Base-by-base conservation (phyloP, 1,139 yeast species). In the Nakaseomyces nivariensis region DNA sequence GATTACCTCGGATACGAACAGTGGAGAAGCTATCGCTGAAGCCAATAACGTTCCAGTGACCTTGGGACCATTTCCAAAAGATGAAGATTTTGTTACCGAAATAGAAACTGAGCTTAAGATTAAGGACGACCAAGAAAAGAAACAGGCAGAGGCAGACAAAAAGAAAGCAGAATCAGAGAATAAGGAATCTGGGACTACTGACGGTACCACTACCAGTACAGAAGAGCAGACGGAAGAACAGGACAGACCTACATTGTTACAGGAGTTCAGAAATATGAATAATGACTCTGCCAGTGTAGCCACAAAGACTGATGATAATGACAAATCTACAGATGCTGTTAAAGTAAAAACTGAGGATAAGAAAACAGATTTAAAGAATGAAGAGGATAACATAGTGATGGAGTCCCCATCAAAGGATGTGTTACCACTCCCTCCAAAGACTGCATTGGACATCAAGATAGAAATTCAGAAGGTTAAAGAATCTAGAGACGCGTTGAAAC, bases 391-490 rank as follows among this genome's bases (percentile, higher is more conserved):
- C 33, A 50, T 51, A 10, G 62, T 50, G 26, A 52, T 72, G 44
- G 94, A 85, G 53, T 77, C 92, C 2, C 97, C 97, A 1, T 66
- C 79, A 0, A 73, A 81, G 49, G 96, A 87, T 46, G 59, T 78
- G 1, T 68, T 92, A 41, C 98, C 99, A 5, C 72, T 92, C 51
- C 98, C 98, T 0, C 76, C 85, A 49, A 86, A 82, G 60, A 87
- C 89, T 37, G 78, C 86, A 1, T 72, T 79, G 44, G 97, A 92
- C 63, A 75, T 94, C 49, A 85, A 84, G 61, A 71, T 86, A 52
- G 90, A 85, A 61, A 82, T 92, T 13, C 74, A 81, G 53, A 78
- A 81, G 52, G 86, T 92, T 38, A 87, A 82, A 58, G 97, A 92
- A 66, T 80, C 94, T 5, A 75, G 96, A 53, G 79, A 85, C 43